Percentiles rank a stretch among this genome's conserved stretches.
These are phyloP conservation scores for Trametes sp. DNA, from an alignment of 1,284 basidiomycete genomes.

Conservation along the genomic window DNA sequence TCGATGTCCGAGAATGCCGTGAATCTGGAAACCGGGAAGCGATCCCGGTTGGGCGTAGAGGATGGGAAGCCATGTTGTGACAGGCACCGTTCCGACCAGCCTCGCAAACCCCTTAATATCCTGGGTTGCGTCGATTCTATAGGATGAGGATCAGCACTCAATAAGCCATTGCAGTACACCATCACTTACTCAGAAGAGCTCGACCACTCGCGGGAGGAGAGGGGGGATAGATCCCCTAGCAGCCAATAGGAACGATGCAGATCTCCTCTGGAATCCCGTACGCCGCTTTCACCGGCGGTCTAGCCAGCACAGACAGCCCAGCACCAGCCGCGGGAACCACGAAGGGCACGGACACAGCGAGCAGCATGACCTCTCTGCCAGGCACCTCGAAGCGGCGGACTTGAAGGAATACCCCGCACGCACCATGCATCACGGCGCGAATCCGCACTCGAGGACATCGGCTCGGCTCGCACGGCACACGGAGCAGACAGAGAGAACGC, in stretches of 20 bases:
- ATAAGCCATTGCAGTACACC: not conserved
- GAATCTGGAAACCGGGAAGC: not conserved
- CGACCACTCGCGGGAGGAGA: not conserved
- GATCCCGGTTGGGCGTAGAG: not conserved
- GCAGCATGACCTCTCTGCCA: not conserved
- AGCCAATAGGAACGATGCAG: not conserved
- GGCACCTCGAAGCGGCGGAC: not conserved
- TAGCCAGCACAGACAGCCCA: not conserved
- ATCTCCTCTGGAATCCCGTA: conserved; percentile 2
- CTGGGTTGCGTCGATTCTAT: not conserved
- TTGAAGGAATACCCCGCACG: not conserved
- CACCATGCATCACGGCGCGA: not conserved
- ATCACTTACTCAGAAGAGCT: not conserved
- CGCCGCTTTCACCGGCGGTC: not conserved
- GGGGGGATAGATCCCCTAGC: not conserved
- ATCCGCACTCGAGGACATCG: not conserved
- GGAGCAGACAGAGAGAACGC: not conserved
- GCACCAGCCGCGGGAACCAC: not conserved
- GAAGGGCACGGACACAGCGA: not conserved
- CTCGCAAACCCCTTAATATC: no score
- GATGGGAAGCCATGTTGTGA: not conserved
- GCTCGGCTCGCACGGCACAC: not conserved
- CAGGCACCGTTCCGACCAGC: not conserved
- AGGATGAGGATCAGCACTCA: not conserved
- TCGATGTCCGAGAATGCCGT: conserved; percentile 2